phyloP scores from a whole-genome alignment of 2,329 filamentous ascomycete genomes.

The Epichloe aotearoae region DNA sequence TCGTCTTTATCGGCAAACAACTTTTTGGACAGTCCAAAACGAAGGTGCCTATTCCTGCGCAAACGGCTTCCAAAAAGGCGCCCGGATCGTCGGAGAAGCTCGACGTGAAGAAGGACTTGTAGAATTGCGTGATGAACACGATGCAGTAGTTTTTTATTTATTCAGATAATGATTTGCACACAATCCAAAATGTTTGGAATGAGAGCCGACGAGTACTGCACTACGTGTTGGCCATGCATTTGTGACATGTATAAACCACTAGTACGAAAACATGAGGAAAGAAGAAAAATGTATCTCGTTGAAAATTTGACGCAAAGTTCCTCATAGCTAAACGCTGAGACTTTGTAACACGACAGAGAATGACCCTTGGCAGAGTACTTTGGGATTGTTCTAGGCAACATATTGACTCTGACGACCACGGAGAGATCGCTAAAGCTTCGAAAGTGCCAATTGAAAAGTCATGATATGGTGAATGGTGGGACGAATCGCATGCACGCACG shows the following conservation, averaged over 20 bases:
- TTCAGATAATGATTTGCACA: neutral
- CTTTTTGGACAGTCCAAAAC: constrained; percentile 29
- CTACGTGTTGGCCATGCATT: no score
- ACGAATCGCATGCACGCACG: neutral
- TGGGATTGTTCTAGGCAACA: constrained; percentile 65
- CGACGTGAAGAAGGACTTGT: constrained; percentile 8
- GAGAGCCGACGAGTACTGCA: no score
- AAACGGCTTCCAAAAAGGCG: constrained; percentile 8
- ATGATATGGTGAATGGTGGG: neutral
- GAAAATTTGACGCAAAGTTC: constrained; percentile 72
- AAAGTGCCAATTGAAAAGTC: constrained; percentile 51
- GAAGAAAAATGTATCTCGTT: constrained; percentile 55
- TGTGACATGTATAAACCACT: no score
- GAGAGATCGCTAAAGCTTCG: constrained; percentile 71
- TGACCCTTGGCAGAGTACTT: constrained; percentile 77
- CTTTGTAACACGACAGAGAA: constrained; percentile 90
- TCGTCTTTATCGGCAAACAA: constrained; percentile 32
- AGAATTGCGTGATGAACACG: neutral
- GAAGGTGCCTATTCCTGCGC: constrained; percentile 24
- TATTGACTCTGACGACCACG: constrained; percentile 78
- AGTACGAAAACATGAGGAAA: neutral
- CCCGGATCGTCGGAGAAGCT: constrained; percentile 5
- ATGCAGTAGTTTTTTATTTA: neutral
- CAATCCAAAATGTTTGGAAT: no score
- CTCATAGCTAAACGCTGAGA: constrained; percentile 60